A percentile compares a stretch with the other conserved stretches of the same genome.
These are phyloP conservation scores for Castanea mollissima DNA, from an alignment of 306 rosid genomes.

Conservation along the genomic window DNA sequence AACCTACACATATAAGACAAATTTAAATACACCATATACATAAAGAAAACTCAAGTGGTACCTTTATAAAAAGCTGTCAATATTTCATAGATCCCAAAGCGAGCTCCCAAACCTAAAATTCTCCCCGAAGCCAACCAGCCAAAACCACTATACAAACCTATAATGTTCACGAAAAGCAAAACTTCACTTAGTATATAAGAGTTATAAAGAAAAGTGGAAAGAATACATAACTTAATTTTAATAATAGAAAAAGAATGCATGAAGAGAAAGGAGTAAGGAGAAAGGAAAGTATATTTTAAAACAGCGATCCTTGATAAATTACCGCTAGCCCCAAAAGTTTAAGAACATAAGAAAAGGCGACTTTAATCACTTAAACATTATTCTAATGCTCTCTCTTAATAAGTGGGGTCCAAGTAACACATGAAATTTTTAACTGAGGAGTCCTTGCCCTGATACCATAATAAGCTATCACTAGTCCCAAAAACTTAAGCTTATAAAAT, in stretches of 20 bases:
- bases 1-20: neutral
- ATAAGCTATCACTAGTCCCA: too few relatives aligned
- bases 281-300: neutral
- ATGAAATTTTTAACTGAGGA: too few relatives aligned
- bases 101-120: slow-evolving; percentile 76
- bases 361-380: too few relatives aligned
- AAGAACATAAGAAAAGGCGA: too few relatives aligned
- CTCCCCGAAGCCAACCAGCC: slow-evolving; percentile 79
- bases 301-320: neutral
- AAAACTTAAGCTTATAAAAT: too few relatives aligned
- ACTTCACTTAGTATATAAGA: slow-evolving; percentile 15
- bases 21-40: neutral
- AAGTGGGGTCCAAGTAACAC: too few relatives aligned
- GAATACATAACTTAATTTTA: neutral
- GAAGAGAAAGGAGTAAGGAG: neutral
- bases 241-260: neutral
- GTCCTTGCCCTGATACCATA: too few relatives aligned
- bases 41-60: slow-evolving; percentile 19
- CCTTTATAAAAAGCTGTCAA: slow-evolving; percentile 81
- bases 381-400: too few relatives aligned
- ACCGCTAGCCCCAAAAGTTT: too few relatives aligned
- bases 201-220: neutral
- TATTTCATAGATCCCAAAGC: slow-evolving; percentile 87
- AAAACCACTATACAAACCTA: slow-evolving; percentile 75
- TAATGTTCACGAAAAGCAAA: slow-evolving; percentile 26